Base-by-base conservation (phyloP, 352 stramenopile species). In the Phytopythium cucurbitacearum region DNA sequence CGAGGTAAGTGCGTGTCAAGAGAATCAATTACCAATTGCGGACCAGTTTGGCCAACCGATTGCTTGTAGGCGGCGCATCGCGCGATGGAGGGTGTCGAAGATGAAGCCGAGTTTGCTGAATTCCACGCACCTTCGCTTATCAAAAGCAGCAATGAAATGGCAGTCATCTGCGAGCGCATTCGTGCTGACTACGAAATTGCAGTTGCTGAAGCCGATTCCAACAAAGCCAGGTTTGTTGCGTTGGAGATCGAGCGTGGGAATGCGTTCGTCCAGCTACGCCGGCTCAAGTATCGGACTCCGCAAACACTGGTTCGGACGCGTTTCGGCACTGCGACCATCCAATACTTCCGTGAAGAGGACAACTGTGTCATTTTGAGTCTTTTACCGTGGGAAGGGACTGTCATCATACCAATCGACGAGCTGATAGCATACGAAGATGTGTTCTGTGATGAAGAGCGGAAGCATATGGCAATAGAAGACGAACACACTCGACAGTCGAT, bases 61-160 rank as follows among this genome's bases (percentile, higher is more conserved):
- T 38, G 7, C 39, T 21, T 28, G 21, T 50, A 85, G 73, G 51
- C 53, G 6, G 75, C 74, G 2, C 68, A 69, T 50, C 69, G 78
- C 35, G 72, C 71, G 0, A 73, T 84, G 3, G 75, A 87, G 71
- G 82, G 80, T 3, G 76, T 89, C 1, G 78, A 91, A 55, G 78
- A 93, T 61, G 80, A 91, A 40, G 80, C 80, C 1, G 76, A 89
- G 49, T 86, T 91, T 51, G 78, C 80, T 0, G 81, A 89, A 44
- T 83, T 80, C 15, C 78, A 93, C 47, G 78, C 73, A 0, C 73
- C 76, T 6, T 66, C 82, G 21, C 60, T 93, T 1, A 66, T 89
- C 36, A 64, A 71, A 50, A 87, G 64, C 43, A 89, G 76, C 36
- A 52, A 67, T 13, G 69, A 80, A 36, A 91, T 93, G 82, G 55